Percentiles rank a stretch among this genome's conserved stretches.
Evolutionary conservation across 768 basidiomycete species (phyloP).

Genomic region (Pisolithus sp.): DNA sequence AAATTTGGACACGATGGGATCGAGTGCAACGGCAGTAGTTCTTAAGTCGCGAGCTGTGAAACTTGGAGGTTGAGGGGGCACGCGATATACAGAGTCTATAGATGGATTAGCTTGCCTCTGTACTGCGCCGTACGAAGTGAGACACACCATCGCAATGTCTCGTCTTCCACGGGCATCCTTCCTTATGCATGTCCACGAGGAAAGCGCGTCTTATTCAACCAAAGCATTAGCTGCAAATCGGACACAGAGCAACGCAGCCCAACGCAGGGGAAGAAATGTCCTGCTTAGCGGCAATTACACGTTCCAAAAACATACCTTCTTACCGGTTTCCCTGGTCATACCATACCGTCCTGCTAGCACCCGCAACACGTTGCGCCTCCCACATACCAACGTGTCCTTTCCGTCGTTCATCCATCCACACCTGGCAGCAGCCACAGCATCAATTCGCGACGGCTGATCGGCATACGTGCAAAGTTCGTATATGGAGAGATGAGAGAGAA

Average conservation of each 20-base stretch:
- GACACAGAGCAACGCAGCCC: background rate
- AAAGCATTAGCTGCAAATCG: slow-evolving; percentile 50
- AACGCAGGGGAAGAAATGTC: background rate
- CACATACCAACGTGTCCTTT: slow-evolving; percentile 72
- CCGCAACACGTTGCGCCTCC: slow-evolving; percentile 68
- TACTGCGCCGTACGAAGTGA: background rate
- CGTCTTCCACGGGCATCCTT: slow-evolving; percentile 78
- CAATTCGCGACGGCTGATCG: slow-evolving; percentile 66
- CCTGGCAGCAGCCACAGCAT: slow-evolving; percentile 74
- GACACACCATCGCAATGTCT: slow-evolving; percentile 72
- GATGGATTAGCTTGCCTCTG: slow-evolving; percentile 1
- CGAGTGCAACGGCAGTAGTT: slow-evolving; percentile 45
- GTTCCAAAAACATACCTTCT: slow-evolving; percentile 31
- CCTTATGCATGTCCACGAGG: slow-evolving; percentile 51
- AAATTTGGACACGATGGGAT: slow-evolving; percentile 47
- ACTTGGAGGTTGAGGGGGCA: slow-evolving; percentile 64
- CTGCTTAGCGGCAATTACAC: slow-evolving; percentile 10
- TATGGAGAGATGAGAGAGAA: slow-evolving; percentile 66
- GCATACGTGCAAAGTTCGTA: slow-evolving; percentile 77
- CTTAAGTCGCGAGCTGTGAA: slow-evolving; percentile 57
- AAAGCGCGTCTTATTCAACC: slow-evolving; percentile 61
- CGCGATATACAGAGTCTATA: slow-evolving; percentile 63
- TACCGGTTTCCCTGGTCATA: slow-evolving; percentile 71
- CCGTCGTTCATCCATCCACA: slow-evolving; percentile 84
- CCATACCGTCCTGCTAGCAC: slow-evolving; percentile 63